phyloP scores from a whole-genome alignment of 2,329 filamentous ascomycete species.

The Leptosphaerulina australis region DNA sequence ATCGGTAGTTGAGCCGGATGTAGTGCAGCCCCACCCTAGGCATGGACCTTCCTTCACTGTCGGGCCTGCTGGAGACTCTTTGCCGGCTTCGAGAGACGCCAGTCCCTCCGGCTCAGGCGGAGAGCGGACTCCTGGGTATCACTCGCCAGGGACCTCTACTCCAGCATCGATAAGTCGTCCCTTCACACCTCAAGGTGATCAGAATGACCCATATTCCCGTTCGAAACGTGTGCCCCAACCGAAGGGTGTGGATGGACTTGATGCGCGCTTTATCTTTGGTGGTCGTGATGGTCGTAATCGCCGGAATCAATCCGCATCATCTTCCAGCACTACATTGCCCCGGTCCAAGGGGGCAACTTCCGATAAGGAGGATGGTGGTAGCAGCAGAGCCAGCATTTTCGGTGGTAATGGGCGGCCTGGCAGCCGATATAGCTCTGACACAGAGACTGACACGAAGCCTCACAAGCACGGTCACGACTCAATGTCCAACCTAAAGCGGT shows the following conservation, averaged over 20 bases:
- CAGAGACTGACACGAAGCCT: conserved; percentile 43
- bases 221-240: conserved; percentile 74
- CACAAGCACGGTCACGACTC: conserved; percentile 67
- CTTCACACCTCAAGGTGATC: conserved; percentile 78
- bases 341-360: conserved; percentile 53
- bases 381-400: conserved; percentile 62
- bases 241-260: conserved; percentile 69
- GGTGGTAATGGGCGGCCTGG: conserved; percentile 58
- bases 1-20: conserved; percentile 52
- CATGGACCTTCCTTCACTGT: conserved; percentile 62
- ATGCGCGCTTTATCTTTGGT: conserved; percentile 84
- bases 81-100: conserved; percentile 61
- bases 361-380: conserved; percentile 47
- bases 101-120: conserved; percentile 67
- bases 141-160: conserved; percentile 54
- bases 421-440: conserved; percentile 51
- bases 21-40: conserved; percentile 55
- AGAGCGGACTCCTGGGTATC: conserved; percentile 53
- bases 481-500: conserved; percentile 95
- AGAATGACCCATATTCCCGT: conserved; percentile 86
- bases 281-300: conserved; percentile 71
- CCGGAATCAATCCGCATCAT: conserved; percentile 49
- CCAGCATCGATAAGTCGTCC: conserved; percentile 70
- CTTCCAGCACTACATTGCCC: conserved; percentile 49
- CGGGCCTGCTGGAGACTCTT: conserved; percentile 61